Evolutionary conservation across 2,329 filamentous ascomycete genomes (phyloP), one percentile per base, ranked within the genome.

Genomic region (Corinectria fuckeliana): DNA sequence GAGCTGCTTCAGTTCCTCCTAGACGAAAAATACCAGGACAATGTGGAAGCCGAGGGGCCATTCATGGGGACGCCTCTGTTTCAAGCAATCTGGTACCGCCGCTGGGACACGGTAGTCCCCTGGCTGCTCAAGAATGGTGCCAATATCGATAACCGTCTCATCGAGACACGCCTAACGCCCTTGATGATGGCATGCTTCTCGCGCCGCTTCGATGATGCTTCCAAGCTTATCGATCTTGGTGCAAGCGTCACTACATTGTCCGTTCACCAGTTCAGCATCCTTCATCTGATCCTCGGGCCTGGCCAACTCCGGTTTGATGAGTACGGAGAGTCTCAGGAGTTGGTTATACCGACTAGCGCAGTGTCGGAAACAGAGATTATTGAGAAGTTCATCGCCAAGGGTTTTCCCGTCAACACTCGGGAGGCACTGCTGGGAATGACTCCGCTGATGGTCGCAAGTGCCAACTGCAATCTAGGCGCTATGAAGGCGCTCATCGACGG

Each of bases 161-260:
- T 71, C 25, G 69, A 71, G 53, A 71, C 69, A 21, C 62, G 69
- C 5, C 45, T 71, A 20, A 71, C 69, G 13, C 61, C 69, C 2
- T 56, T 71, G 21, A 71, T 71, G 69, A 69, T 70, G 67, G 64
- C 67, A 1, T 71, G 69, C 48, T 68, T 71, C 42, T 64, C 65
- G 3, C 69, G 69, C 36, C 69, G 67, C 4, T 71, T 70, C 39
- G 69, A 70, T 26, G 69, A 71, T 23, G 69, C 69, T 23, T 48
- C 66, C 20, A 68, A 48, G 54, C 68, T 71, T 20, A 60, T 71
- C 13, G 69, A 71, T 30, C 48, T 71, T 2, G 69, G 69, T 3
- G 67, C 69, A 39, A 60, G 62, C 18, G 69, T 71, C 26, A 66
- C 55, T 4, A 62, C 61, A 4, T 32, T 71, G 14, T 63, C 69